phyloP scores from a whole-genome alignment of 2,329 filamentous ascomycete species.

The Achaetomium macrosporum region DNA sequence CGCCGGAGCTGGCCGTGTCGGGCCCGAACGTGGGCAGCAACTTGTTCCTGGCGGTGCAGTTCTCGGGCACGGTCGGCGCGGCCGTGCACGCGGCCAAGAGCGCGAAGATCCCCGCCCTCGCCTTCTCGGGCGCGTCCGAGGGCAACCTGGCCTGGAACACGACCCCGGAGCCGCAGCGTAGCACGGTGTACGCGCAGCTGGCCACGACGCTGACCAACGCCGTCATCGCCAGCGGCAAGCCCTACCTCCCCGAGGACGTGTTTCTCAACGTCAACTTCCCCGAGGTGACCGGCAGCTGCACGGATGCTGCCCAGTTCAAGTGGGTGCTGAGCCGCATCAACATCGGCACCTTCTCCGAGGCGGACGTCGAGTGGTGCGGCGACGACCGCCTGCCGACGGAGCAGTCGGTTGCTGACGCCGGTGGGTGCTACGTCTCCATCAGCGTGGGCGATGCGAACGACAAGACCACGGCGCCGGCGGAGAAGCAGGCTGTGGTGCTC shows the following conservation, averaged over 20 bases:
- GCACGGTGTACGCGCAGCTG: constrained; percentile 58
- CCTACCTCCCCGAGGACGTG: constrained; percentile 55
- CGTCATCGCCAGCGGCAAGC: constrained; percentile 50
- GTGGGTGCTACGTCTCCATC: constrained; percentile 56
- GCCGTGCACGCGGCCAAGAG: constrained; percentile 52
- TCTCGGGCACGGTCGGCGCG: constrained; percentile 64
- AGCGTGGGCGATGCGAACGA: constrained; percentile 55
- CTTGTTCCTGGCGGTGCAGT: constrained; percentile 47
- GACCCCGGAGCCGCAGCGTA: constrained; percentile 46
- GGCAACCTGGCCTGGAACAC: constrained; percentile 49
- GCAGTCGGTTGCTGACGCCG: constrained; percentile 42
- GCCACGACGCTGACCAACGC: constrained; percentile 52
- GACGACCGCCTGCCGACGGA: constrained; percentile 53
- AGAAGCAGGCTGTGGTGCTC: constrained; percentile 45
- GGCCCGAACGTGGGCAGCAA: constrained; percentile 59
- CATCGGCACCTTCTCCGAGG: constrained; percentile 43
- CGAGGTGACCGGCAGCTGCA: constrained; percentile 45
- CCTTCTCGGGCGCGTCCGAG: constrained; percentile 54
- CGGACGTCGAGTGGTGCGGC: constrained; percentile 55
- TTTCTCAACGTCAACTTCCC: constrained; percentile 69
- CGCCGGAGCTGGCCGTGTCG: constrained; percentile 58
- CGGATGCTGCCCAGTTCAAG: constrained; percentile 47
- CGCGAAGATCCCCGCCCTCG: constrained; percentile 57
- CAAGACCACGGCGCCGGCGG: constrained; percentile 53
- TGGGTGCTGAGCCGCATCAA: constrained; percentile 61